These are phyloP conservation scores for Simmondsia chinensis DNA, from an alignment of 148 eudicot species.

Conservation along the genomic window DNA sequence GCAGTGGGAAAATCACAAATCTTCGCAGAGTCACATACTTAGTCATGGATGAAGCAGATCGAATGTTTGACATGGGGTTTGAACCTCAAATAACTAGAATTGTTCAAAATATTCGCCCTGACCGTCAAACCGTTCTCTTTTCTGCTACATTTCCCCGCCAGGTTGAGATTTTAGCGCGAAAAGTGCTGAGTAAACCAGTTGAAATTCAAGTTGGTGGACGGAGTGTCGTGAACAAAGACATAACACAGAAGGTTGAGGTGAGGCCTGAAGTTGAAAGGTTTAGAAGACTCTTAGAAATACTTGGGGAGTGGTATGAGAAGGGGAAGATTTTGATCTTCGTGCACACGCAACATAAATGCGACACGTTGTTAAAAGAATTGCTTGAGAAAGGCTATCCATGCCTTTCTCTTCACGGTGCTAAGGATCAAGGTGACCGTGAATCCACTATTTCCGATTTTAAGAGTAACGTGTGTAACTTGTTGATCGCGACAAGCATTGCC, in stretches of 20 bases:
- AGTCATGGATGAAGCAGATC: conserved; percentile 88
- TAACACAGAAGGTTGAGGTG: conserved; percentile 71
- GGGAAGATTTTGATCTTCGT: conserved; percentile 72
- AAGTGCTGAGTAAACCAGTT: conserved; percentile 65
- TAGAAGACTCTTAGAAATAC: conserved; percentile 54
- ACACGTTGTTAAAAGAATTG: conserved; percentile 54
- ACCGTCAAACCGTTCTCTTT: conserved; percentile 79
- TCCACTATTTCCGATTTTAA: conserved; percentile 76
- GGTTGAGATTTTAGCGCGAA: conserved; percentile 70
- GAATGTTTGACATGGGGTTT: conserved; percentile 91
- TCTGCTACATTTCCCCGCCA: conserved; percentile 87
- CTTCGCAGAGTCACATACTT: conserved; percentile 72
- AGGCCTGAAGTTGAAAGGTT: conserved; percentile 74
- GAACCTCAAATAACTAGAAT: conserved; percentile 83
- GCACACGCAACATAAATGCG: conserved; percentile 68
- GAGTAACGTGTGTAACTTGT: conserved; percentile 64
- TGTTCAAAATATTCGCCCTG: conserved; percentile 73
- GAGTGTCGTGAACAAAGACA: conserved; percentile 84
- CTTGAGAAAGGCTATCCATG: conserved; percentile 76
- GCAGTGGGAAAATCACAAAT: conserved; percentile 74
- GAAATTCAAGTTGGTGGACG: conserved; percentile 84
- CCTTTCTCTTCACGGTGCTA: conserved; percentile 78
- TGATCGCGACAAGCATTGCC: conserved; percentile 77
- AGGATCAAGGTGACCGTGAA: conserved; percentile 82
- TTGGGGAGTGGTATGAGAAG: conserved; percentile 89